Conservation (phyloP, 2,329 filamentous ascomycete species). For the Colletotrichum tropicicola region DNA sequence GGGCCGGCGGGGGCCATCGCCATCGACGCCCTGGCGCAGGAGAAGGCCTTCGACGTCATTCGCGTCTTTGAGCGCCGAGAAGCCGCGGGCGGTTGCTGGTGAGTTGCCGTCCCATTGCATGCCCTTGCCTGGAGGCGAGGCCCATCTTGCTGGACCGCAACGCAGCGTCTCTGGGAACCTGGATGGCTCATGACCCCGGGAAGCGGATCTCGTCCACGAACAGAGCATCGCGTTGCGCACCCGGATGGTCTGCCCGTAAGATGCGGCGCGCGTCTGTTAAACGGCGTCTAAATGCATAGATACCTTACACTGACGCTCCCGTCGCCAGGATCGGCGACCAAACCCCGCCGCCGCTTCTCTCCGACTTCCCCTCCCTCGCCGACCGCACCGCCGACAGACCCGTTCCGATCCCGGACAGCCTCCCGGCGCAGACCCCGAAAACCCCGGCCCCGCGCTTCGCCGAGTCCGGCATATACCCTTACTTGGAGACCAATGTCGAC, state of each 20-base stretch:
- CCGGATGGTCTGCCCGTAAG: neutral
- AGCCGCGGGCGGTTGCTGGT: conserved; percentile 70
- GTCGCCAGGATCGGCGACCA: conserved; percentile 51
- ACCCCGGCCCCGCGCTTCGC: conserved; percentile 54
- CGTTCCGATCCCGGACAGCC: conserved; percentile 51
- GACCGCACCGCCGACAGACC: conserved; percentile 59
- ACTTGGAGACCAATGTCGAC: conserved; percentile 73
- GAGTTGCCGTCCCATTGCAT: conserved; percentile 33
- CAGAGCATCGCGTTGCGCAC: neutral
- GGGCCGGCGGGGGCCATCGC: conserved; percentile 69
- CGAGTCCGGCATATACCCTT: conserved; percentile 69
- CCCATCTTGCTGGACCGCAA: neutral
- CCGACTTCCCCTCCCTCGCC: conserved; percentile 56
- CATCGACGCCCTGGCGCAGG: conserved; percentile 67
- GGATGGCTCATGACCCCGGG: conserved; percentile 5
- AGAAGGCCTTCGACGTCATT: conserved; percentile 66
- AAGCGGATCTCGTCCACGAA: neutral
- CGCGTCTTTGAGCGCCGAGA: conserved; percentile 70
- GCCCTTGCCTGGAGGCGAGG: neutral
- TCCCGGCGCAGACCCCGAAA: conserved; percentile 57
- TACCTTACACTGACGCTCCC: conserved; percentile 6
- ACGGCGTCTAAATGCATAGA: too few relatives aligned
- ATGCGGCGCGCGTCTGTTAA: too few relatives aligned
- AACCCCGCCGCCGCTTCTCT: conserved; percentile 47
- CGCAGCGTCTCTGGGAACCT: neutral